These are phyloP conservation scores for Cryptosporidium canis DNA, from an alignment of 169 alveolate genomes.

Conservation along the genomic window DNA sequence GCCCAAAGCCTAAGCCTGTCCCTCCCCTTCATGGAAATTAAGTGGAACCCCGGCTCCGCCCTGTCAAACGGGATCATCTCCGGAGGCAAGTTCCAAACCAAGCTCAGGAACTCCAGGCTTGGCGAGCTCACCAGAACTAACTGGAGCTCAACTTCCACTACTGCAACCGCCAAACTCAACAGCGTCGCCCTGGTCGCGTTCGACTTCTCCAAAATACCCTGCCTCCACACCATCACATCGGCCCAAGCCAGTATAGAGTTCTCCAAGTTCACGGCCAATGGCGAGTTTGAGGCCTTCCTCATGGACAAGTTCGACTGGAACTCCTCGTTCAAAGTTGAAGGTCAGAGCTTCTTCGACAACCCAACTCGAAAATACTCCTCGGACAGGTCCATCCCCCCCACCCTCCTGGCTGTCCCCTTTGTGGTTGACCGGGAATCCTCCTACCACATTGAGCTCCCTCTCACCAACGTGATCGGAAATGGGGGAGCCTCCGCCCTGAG, in stretches of 20 bases:
- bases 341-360: slow-evolving; percentile 44
- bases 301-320: slow-evolving; percentile 57
- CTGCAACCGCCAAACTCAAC: slow-evolving; percentile 18
- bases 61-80: slow-evolving; percentile 30
- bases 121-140: slow-evolving; percentile 4
- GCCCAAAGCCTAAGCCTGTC: neutral
- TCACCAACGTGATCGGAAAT: neutral
- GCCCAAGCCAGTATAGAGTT: slow-evolving; percentile 44
- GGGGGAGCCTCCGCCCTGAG: slow-evolving; percentile 1
- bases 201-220: slow-evolving; percentile 52
- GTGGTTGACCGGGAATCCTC: slow-evolving; percentile 47
- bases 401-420: slow-evolving; percentile 37
- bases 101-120: neutral
- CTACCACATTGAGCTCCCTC: neutral
- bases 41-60: slow-evolving; percentile 44
- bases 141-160: slow-evolving; percentile 44
- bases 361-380: slow-evolving; percentile 7
- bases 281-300: slow-evolving; percentile 19
- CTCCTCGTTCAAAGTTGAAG: slow-evolving; percentile 21
- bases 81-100: slow-evolving; percentile 27
- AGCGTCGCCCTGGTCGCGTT: slow-evolving; percentile 9
- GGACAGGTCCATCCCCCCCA: slow-evolving; percentile 21
- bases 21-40: slow-evolving; percentile 35
- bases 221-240: slow-evolving; percentile 19
- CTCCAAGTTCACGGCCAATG: slow-evolving; percentile 26